A percentile compares a stretch with the other conserved stretches of the same genome.
phyloP scores from a whole-genome alignment of 495 filamentous ascomycete genomes.

The Apiosordaria backusii region DNA sequence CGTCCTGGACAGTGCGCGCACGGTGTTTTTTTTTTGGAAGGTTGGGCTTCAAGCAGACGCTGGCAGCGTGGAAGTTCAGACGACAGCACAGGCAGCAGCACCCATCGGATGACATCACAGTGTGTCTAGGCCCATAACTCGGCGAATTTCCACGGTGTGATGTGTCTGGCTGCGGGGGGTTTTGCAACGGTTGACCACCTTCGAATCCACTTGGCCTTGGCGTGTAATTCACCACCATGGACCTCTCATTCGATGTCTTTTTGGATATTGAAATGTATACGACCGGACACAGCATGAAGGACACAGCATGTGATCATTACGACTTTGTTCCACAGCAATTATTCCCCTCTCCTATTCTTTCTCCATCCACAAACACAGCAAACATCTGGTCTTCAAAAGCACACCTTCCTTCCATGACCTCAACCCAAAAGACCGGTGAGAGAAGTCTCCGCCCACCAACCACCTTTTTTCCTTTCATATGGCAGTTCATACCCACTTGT shows the following conservation, averaged over 20 bases:
- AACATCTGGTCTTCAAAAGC: not conserved
- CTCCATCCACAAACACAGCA: not conserved
- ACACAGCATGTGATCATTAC: not conserved
- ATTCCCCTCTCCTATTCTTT: not conserved
- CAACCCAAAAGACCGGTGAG: not conserved
- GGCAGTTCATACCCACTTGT: not conserved
- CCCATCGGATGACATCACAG: slow-evolving; percentile 8
- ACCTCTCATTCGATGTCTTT: not conserved
- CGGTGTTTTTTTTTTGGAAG: not conserved
- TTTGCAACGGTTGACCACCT: not conserved
- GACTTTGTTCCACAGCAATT: not conserved
- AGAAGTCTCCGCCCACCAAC: not conserved
- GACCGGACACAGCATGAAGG: not conserved
- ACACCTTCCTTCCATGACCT: not conserved
- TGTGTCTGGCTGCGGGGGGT: not conserved
- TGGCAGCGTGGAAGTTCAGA: not conserved
- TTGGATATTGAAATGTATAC: not conserved
- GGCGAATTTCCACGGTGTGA: not conserved
- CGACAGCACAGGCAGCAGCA: not conserved
- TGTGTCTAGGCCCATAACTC: not conserved
- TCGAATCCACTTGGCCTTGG: not conserved
- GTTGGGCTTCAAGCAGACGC: not conserved
- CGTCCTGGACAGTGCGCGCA: slow-evolving; percentile 5
- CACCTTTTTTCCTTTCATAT: not conserved
- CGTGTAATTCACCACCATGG: not conserved